Evolutionary conservation across 202 grass and related monocot genomes (phyloP).

Genomic region (Thinopyrum obtusiflorum): DNA sequence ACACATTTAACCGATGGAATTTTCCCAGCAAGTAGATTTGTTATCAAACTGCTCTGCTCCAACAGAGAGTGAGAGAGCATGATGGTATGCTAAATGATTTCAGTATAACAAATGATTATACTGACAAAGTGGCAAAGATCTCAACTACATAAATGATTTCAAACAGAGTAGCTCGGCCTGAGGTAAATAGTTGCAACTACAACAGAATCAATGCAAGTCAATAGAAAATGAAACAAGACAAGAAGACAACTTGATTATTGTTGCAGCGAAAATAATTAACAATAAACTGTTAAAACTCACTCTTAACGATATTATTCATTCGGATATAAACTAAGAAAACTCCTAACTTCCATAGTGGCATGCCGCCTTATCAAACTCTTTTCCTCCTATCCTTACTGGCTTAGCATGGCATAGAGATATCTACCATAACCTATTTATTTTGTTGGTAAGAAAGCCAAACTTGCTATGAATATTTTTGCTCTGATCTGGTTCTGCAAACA

Average conservation of each 20-base stretch:
- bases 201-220: neutral
- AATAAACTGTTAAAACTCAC: neutral
- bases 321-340: neutral
- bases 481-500: neutral
- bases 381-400: neutral
- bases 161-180: neutral
- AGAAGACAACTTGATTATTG: neutral
- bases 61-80: neutral
- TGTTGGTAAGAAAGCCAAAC: neutral
- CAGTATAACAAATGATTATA: neutral
- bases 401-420: neutral
- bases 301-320: neutral
- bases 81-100: neutral
- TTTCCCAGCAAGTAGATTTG: neutral
- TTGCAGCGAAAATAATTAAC: neutral
- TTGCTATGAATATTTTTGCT: neutral
- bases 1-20: neutral
- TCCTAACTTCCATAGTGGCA: neutral
- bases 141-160: neutral
- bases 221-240: neutral
- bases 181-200: neutral
- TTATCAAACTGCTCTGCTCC: neutral
- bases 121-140: neutral
- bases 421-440: neutral
- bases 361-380: neutral